A percentile compares a stretch with the other conserved stretches of the same genome.
These are phyloP conservation scores for Castanea sativa DNA, from an alignment of 306 rosid species.

Conservation along the genomic window DNA sequence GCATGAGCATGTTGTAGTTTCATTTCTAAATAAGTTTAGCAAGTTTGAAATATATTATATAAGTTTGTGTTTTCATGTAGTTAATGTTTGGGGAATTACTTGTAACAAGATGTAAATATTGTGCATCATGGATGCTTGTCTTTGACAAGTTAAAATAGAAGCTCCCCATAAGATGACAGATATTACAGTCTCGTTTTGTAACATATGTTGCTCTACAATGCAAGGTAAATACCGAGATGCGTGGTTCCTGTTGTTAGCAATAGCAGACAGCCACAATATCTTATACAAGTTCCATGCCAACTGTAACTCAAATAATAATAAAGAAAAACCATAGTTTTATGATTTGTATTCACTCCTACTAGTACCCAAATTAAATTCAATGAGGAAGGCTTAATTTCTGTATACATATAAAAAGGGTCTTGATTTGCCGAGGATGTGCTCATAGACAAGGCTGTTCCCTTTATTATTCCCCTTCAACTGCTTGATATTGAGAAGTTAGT, in stretches of 20 bases:
- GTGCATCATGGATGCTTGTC: no score
- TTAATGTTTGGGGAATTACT: no score
- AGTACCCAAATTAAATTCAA: conserved; percentile 28
- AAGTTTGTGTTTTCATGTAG: no score
- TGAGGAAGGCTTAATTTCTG: conserved; percentile 66
- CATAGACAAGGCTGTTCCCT: conserved; percentile 50
- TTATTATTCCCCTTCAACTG: conserved; percentile 57
- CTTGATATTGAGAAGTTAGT: conserved; percentile 55
- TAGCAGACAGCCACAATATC: neutral
- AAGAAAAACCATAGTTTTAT: conserved; percentile 17
- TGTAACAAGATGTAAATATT: no score
- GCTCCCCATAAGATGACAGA: no score
- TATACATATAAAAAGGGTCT: conserved; percentile 66
- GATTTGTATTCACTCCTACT: conserved; percentile 34
- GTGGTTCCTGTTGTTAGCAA: neutral
- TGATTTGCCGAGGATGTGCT: conserved; percentile 62
- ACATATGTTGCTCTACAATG: neutral
- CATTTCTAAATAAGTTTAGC: no score
- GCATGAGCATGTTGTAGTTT: no score
- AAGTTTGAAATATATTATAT: no score
- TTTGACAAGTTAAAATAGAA: no score
- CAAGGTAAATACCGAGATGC: neutral
- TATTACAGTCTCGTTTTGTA: neutral
- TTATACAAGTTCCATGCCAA: no score
- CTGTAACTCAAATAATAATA: neutral